A percentile compares a stretch with the other conserved stretches of the same genome.
phyloP scores from a whole-genome alignment of 2,329 filamentous ascomycete species.

The Penicillium occitanis region DNA sequence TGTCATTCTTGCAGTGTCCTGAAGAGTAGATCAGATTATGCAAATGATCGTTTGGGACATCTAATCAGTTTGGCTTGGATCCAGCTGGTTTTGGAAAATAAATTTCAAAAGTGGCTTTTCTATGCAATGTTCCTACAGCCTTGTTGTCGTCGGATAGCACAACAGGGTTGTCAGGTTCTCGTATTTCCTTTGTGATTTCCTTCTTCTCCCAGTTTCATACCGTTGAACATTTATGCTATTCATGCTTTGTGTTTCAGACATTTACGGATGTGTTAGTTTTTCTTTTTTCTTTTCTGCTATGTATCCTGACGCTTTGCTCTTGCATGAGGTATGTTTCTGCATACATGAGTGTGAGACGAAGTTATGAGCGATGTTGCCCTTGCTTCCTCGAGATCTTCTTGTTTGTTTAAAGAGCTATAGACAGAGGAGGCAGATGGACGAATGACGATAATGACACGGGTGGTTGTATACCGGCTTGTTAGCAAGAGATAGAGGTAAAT shows the following conservation, averaged over 20 bases:
- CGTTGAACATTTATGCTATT: conserved; percentile 27
- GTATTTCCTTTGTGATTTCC: conserved; percentile 19
- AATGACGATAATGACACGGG: conserved; percentile 34
- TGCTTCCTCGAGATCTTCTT: conserved; percentile 28
- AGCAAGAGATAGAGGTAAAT: conserved; percentile 39
- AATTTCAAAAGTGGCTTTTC: conserved; percentile 41
- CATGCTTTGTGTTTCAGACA: conserved; percentile 24
- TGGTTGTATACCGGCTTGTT: conserved; percentile 33
- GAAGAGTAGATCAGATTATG: conserved; percentile 3
- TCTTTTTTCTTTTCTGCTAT: conserved; percentile 25
- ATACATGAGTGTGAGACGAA: conserved; percentile 42
- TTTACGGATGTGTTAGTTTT: conserved; percentile 31
- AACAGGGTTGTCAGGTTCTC: conserved; percentile 9
- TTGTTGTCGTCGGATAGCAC: conserved; percentile 8
- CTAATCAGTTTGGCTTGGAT: conserved; percentile 21
- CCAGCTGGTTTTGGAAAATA: conserved; percentile 24
- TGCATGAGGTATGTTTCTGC: conserved; percentile 39
- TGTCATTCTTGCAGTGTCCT: conserved; percentile 23
- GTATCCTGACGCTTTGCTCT: conserved; percentile 37
- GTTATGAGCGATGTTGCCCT: conserved; percentile 39
- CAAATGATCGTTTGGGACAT: conserved; percentile 15
- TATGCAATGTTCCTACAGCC: conserved; percentile 32
- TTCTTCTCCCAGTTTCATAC: conserved; percentile 9
- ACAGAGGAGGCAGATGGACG: conserved; percentile 29
- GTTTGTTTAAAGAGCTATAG: conserved; percentile 21